Base-by-base conservation (phyloP, 2,329 filamentous ascomycete species). In the Metarhizium brunneum region DNA sequence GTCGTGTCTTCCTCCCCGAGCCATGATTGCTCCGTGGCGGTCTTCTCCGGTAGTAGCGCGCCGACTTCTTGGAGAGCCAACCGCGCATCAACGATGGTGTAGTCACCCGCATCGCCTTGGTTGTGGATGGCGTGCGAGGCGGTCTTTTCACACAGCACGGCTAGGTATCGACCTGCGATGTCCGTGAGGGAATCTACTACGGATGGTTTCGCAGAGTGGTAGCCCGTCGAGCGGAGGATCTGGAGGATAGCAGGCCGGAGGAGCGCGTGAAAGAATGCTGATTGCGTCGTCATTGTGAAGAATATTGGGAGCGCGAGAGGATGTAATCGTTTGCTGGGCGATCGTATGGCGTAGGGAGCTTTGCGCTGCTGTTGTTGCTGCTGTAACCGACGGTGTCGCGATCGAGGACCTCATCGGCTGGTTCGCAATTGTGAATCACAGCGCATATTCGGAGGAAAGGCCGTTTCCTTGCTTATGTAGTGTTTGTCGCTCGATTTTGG, bases 101-200 rank as follows among this genome's bases (percentile, higher is more conserved):
- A 72, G 59, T 72, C 71, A 49, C 65, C 65, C 20, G 79, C 77
- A 55, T 83, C 77, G 59, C 83, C 81, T 61, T 84, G 80, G 67
- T 86, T 88, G 61, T 85, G 82, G 16, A 78, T 76, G 4, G 90
- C 87, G 70, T 92, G 86, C 29, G 79, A 75, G 3, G 87, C 86
- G 0, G 91, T 87, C 40, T 83, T 80, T 58, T 85, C 81, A 59
- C 88, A 89, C 20, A 96, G 82, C 3, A 89, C 74, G 25, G 83
- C 75, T 56, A 97, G 75, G 71, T 96, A 95, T 61, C 88, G 85
- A 47, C 86, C 88, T 0, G 90, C 86, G 7, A 97, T 79, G 70
- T 96, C 91, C 14, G 90, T 88, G n/a, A 96, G 71, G 10, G 88
- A 86, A 72, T 97, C 92, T 56, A 96, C 78, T 6, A 95, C 91